Evolutionary conservation across 106 monocot genomes (phyloP), one percentile per base, ranked within the genome.

Genomic region (Allium fistulosum): DNA sequence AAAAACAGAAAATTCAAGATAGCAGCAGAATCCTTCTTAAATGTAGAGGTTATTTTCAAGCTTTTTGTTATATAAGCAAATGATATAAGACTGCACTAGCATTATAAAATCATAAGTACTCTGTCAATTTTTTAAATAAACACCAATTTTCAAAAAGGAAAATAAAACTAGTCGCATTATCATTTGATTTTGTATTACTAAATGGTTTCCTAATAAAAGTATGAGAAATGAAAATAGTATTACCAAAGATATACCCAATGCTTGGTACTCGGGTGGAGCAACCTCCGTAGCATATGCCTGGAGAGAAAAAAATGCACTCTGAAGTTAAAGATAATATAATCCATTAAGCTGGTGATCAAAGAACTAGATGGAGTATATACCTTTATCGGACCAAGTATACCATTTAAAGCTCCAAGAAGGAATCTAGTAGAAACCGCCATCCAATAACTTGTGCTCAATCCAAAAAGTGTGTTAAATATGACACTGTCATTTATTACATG

Each of bases 381-480:
- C 82, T 81, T 90, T 62, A 90, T 79, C 8, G 86, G 79, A 13
- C 84, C 88, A 67, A 88, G 84, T 66, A 88, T 59, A 18, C 91
- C 95, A 84, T 88, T 96, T 13, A 91, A 65, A 70, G 74, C 64
- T 77, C 95, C 95, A 68, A 96, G 88, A 67, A 88, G 84, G 59
- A 91, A 84, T 76, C 95, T 83, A 48, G 86, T 86, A 47, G 71
- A 58, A 69, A 96, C 84, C 66, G 95, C 95, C 91, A 91, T 96
- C 91, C 85, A 88, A 72, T 88, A 91, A 74, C 51, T 86, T n/a
- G 62, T 57, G 69, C 95, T 96, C 46, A 96, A 71, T 12, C 95
- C 95, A 80, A 96, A 96, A 0, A 91, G 67, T 17, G 86, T 79
- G 53, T 95, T 95, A 57, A 91, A 88, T 56, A 95, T 76, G 10